phyloP scores from a whole-genome alignment of 495 filamentous ascomycete genomes.

The Hamigera avellanea region DNA sequence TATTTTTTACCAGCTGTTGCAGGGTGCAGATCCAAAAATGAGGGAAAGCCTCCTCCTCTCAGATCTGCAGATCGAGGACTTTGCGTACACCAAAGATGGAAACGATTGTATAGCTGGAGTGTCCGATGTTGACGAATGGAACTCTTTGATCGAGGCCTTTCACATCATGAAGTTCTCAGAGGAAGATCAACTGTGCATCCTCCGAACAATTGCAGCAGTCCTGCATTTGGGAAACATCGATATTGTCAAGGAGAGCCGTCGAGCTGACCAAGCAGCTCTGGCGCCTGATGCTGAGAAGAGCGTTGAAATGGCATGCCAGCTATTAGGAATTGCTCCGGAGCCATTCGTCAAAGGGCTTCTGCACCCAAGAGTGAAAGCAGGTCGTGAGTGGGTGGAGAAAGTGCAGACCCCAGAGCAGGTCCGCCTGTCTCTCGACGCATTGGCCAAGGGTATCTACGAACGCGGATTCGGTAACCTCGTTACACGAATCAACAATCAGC shows the following conservation, averaged over 20 bases:
- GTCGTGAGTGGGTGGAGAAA: conserved; percentile 96
- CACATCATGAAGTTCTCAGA: conserved; percentile 88
- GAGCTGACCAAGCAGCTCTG: conserved; percentile 82
- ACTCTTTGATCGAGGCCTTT: conserved; percentile 81
- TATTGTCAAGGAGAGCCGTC: conserved; percentile 77
- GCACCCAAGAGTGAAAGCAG: conserved; percentile 88
- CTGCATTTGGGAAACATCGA: conserved; percentile 88
- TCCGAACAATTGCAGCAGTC: conserved; percentile 82
- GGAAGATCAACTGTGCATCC: conserved; percentile 68
- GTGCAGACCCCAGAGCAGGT: conserved; percentile 96
- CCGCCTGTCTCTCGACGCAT: conserved; percentile 74
- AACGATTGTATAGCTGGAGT: conserved; percentile 86
- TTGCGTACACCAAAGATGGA: conserved; percentile 81
- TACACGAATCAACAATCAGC: conserved; percentile 76
- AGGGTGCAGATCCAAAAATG: conserved; percentile 62
- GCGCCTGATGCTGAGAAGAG: conserved; percentile 57
- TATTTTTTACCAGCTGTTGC: conserved; percentile 91
- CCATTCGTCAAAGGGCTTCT: conserved; percentile 80
- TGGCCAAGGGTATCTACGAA: conserved; percentile 96
- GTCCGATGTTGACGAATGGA: conserved; percentile 87
- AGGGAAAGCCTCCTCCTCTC: conserved; percentile 66
- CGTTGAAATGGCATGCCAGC: conserved; percentile 63
- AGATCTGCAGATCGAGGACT: conserved; percentile 66
- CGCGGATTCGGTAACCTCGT: conserved; percentile 91
- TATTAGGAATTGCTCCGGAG: conserved; percentile 75